Evolutionary conservation across 176 grass and related monocot species (phyloP), one percentile per base, ranked within the genome.

Genomic region (Themeda triandra): DNA sequence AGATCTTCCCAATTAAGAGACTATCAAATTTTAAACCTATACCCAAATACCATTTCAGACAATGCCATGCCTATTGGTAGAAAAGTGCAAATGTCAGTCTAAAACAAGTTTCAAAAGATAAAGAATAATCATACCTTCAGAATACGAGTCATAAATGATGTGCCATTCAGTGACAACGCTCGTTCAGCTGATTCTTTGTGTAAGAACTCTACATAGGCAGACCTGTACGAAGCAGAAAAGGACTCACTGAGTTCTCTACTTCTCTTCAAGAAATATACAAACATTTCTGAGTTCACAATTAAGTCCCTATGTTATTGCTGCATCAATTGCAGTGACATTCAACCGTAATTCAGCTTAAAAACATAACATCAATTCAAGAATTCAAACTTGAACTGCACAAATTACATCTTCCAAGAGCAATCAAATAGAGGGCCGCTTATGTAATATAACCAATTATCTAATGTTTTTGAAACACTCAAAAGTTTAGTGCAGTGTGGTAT

Each of bases 131-230:
- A 75, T 97, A 92, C 95, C 95, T 97, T 97, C 36, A 97, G 86
- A 82, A 97, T 84, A 8, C 95, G 92, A 11, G 95, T 91, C 92
- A 97, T 97, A 87, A 97, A 97, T 84, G 95, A 97, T 49, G 95
- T 97, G 25, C 95, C 95, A 87, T 94, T 97, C 60, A 97, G 74
- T 10, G 95, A 92, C 86, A 97, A 77, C 77, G 95, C 95, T 42
- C 76, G 78, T 37, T 97, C 95, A 84, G 95, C 92, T 27, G 95
- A 94, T 77, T 94, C 95, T 91, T 83, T 97, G 86, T 94, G 85
- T 63, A 94, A 90, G 76, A 97, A 97, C 74, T 97, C 95, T 14
- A 97, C 82, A 45, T 92, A 97, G 5, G 95, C 95, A 9, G 95
- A 97, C 77, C 92, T 97, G 86, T 23, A 35, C 86, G 77, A 45